A percentile compares a stretch with the other conserved stretches of the same genome.
phyloP scores from a whole-genome alignment of 2,329 filamentous ascomycete genomes.

The Aspergillus jensenii region DNA sequence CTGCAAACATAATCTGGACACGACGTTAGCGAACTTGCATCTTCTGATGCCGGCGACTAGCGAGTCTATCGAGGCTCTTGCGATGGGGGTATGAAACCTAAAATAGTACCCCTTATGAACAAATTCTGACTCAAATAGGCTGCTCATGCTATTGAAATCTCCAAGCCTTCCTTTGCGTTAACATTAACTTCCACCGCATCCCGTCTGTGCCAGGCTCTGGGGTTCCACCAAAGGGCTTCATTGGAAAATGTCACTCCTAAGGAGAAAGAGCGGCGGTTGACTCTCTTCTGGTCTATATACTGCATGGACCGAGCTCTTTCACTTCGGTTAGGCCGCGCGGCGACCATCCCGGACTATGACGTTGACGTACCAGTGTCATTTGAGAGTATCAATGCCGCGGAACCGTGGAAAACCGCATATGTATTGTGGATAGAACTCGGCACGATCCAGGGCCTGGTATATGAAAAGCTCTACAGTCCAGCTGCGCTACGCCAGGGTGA shows the following conservation, averaged over 20 bases:
- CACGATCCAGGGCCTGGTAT: slow-evolving; percentile 59
- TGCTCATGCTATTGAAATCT: slow-evolving; percentile 62
- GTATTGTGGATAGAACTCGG: slow-evolving; percentile 57
- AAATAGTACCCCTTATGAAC: not conserved
- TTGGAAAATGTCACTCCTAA: slow-evolving; percentile 24
- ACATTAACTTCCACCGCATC: slow-evolving; percentile 60
- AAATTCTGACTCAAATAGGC: slow-evolving; percentile 42
- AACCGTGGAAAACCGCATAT: slow-evolving; percentile 49
- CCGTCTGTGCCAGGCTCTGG: slow-evolving; percentile 61
- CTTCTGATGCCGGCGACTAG: slow-evolving; percentile 57
- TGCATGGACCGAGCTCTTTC: slow-evolving; percentile 59
- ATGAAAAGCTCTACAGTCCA: slow-evolving; percentile 56
- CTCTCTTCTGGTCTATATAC: slow-evolving; percentile 61
- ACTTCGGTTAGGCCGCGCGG: slow-evolving; percentile 59
- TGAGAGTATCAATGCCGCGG: not conserved
- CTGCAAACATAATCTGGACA: slow-evolving; percentile 48
- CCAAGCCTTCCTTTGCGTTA: slow-evolving; percentile 64
- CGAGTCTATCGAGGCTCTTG: slow-evolving; percentile 59
- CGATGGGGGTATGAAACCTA: slow-evolving; percentile 54
- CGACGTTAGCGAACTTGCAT: slow-evolving; percentile 49
- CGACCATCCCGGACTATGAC: slow-evolving; percentile 60
- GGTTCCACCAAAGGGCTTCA: slow-evolving; percentile 51
- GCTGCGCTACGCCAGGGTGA: slow-evolving; percentile 29
- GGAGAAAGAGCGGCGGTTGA: slow-evolving; percentile 32
- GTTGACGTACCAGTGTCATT: slow-evolving; percentile 47